These are phyloP conservation scores for Scutellaria galericulata DNA, from an alignment of 257 asterid species.

Conservation along the genomic window DNA sequence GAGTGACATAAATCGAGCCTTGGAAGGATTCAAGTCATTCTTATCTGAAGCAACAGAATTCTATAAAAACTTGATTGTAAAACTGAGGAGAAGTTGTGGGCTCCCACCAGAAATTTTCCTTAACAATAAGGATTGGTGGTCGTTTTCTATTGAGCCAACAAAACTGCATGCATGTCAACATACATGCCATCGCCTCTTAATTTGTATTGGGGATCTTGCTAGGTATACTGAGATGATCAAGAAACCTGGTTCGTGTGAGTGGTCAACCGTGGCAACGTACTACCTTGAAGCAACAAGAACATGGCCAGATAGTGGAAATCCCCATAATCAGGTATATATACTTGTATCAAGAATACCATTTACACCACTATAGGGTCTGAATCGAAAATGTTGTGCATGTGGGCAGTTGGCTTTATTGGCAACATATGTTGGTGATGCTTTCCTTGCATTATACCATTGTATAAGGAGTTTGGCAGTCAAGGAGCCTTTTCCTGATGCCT, in stretches of 20 bases:
- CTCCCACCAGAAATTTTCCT: slow-evolving; percentile 54
- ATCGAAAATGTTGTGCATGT: slow-evolving; percentile 23
- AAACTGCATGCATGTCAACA: slow-evolving; percentile 54
- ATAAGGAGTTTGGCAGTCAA: slow-evolving; percentile 83
- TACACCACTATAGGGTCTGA: slow-evolving; percentile 9
- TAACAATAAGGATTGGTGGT: slow-evolving; percentile 29
- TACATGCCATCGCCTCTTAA: slow-evolving; percentile 81
- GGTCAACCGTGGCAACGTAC: slow-evolving; percentile 78
- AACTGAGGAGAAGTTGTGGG: slow-evolving; percentile 56
- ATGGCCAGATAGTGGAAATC: slow-evolving; percentile 88
- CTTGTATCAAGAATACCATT: background rate
- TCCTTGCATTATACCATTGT: slow-evolving; percentile 88
- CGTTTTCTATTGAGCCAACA: slow-evolving; percentile 37
- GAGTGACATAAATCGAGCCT: slow-evolving; percentile 41
- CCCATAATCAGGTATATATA: slow-evolving; percentile 83
- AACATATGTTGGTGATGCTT: slow-evolving; percentile 71
- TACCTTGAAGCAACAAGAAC: slow-evolving; percentile 76
- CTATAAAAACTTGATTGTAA: slow-evolving; percentile 54
- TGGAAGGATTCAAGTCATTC: slow-evolving; percentile 66
- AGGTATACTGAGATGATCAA: slow-evolving; percentile 69
- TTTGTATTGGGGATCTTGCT: slow-evolving; percentile 91
- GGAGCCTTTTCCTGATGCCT: slow-evolving; percentile 95
- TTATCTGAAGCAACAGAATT: slow-evolving; percentile 76
- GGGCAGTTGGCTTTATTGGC: slow-evolving; percentile 88
- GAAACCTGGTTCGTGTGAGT: slow-evolving; percentile 56